phyloP scores from a whole-genome alignment of 495 filamentous ascomycete species.

The Talaromyces wortmannii region DNA sequence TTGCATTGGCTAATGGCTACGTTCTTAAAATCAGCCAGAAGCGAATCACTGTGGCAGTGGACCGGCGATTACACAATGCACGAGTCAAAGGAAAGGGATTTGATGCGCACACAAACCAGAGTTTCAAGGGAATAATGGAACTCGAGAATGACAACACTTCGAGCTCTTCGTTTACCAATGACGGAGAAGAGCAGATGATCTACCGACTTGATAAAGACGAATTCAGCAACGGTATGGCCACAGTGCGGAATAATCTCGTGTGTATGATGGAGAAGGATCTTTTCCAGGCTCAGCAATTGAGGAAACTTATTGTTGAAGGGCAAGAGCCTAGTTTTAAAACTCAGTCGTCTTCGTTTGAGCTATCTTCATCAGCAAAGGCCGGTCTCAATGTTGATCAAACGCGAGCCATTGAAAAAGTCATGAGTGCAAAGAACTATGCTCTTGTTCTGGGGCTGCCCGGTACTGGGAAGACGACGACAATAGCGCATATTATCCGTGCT shows the following conservation, averaged over 20 bases:
- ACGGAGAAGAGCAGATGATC: constrained; percentile 51
- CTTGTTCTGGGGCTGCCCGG: constrained; percentile 96
- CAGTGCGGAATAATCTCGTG: constrained; percentile 86
- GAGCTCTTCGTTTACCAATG: constrained; percentile 17
- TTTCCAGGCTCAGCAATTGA: constrained; percentile 65
- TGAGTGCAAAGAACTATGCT: constrained; percentile 91
- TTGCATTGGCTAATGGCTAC: constrained; percentile 87
- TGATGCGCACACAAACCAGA: constrained; percentile 66
- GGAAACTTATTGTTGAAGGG: constrained; percentile 70
- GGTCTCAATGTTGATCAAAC: constrained; percentile 81
- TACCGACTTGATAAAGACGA: constrained; percentile 96
- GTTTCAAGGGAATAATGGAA: constrained; percentile 89
- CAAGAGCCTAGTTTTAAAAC: constrained; percentile 66
- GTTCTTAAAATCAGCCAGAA: constrained; percentile 67
- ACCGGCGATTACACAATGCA: constrained; percentile 80
- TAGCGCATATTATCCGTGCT: constrained; percentile 92
- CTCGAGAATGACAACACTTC: constrained; percentile 47
- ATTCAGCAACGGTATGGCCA: constrained; percentile 96
- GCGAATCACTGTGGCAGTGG: constrained; percentile 78
- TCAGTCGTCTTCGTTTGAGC: constrained; percentile 48
- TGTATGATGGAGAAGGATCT: constrained; percentile 79
- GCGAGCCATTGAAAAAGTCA: constrained; percentile 82
- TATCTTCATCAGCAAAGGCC: constrained; percentile 39
- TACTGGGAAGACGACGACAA: constrained; percentile 96
- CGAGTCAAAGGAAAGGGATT: constrained; percentile 70